Evolutionary conservation across 345 rosid genomes (phyloP).

Genomic region (Citrus hindsii): DNA sequence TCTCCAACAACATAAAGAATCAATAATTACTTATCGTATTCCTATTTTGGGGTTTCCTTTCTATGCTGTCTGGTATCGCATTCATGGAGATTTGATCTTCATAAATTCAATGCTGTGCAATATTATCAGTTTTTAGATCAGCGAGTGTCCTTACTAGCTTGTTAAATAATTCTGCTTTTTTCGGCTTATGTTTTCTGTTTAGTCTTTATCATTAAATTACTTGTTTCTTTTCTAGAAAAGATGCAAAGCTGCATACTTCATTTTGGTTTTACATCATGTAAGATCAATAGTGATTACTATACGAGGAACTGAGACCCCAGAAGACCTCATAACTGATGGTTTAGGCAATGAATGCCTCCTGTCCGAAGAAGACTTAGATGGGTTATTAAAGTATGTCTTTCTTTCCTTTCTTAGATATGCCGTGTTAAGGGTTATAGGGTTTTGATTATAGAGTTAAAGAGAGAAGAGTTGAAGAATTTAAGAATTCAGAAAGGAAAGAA

Average conservation of each 20-base stretch:
- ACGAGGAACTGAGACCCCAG: slow-evolving; percentile 94
- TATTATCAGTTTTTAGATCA: too few species aligned
- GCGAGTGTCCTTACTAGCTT: not conserved
- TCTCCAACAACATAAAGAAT: too few species aligned
- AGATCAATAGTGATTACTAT: slow-evolving; percentile 73
- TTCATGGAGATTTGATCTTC: too few species aligned
- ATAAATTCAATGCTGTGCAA: too few species aligned
- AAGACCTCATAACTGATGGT: slow-evolving; percentile 95
- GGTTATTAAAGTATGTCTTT: slow-evolving; percentile 60
- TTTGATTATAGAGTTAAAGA: too few species aligned
- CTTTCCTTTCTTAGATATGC: slow-evolving; percentile 5
- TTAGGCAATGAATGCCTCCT: slow-evolving; percentile 71
- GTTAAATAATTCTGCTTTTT: not conserved
- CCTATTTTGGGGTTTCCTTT: too few species aligned
- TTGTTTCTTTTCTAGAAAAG: slow-evolving; percentile 43
- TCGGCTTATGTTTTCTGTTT: too few species aligned
- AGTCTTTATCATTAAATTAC: not conserved
- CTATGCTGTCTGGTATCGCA: too few species aligned
- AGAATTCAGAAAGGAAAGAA: too few species aligned
- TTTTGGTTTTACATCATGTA: slow-evolving; percentile 73
- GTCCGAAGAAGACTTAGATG: slow-evolving; percentile 65
- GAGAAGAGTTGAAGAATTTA: too few species aligned
- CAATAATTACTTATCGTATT: too few species aligned
- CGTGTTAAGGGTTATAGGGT: too few species aligned
- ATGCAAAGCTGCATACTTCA: slow-evolving; percentile 87